Evolutionary conservation across 1,284 basidiomycete species (phyloP), one percentile per base, ranked within the genome.

Genomic region (Ustilago bromivora): DNA sequence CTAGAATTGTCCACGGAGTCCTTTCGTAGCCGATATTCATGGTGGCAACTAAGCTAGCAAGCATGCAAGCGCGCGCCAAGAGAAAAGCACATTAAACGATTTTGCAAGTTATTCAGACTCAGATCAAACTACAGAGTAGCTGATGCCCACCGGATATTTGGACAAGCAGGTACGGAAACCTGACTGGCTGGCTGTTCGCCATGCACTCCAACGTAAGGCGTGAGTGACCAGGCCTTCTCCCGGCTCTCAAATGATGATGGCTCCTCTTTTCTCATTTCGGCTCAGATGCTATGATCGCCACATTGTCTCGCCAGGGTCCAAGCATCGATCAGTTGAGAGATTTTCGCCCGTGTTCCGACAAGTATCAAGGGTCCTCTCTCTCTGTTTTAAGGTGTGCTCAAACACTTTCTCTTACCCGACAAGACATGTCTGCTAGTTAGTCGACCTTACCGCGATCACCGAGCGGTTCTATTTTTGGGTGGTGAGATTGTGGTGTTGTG

Each of bases 291-390:
- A 31, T 12, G 49, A 34, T 51, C 49, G 49, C 31, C 49, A 15
- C 13, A 10, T 31, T 51, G 49, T 51, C 49, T 51, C 28, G 49
- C 49, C 49, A 51, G 49, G 49, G 28, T 51, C 49, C 49, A 32
- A 34, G 31, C 17, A 7, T 19, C 7, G n/a, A 4, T 51, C 23
- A 28, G 23, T 28, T 9, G 49, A 28, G 49, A 51, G 12, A 51
- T 31, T 51, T 51, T 51, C 49, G 49, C 49, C 31, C 31, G 28
- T 31, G 23, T 19, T 31, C 28, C 47, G 6, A n/a, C 49, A 51
- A 51, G 31, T 32, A 51, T 19, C 46, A 49, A 49, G 46, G 23
- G 46, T 49, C 46, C 23, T 49, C n/a, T 49, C 23, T 40, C 46
- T 49, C 46, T 31, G 6, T 49, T 31, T 49, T 31, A 19, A 49